Conservation (phyloP, 2,329 filamentous ascomycete species). For the Venturia effusa region DNA sequence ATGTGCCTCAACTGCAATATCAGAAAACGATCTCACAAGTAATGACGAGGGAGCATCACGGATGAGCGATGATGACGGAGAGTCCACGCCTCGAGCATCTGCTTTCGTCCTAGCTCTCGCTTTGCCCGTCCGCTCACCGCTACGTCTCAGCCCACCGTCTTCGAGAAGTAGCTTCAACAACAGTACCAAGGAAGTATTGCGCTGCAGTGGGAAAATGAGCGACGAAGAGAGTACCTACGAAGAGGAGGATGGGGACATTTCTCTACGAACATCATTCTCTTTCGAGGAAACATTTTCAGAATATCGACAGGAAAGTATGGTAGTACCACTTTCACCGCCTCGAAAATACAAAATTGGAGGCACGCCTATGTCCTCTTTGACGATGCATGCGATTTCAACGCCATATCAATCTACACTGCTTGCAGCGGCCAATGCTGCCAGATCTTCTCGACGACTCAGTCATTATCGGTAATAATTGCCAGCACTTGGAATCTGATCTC, state of each 20-base stretch:
- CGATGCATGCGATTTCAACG: not conserved
- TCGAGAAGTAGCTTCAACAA: not conserved
- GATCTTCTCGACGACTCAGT: not conserved
- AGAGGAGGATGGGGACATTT: not conserved
- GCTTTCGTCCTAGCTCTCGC: not conserved
- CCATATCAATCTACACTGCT: not conserved
- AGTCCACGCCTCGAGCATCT: not conserved
- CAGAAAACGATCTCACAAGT: not conserved
- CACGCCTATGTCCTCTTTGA: constrained; percentile 3
- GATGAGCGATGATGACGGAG: not conserved
- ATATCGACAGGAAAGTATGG: not conserved
- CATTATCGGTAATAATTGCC: not conserved
- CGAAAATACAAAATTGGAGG: constrained; percentile 2
- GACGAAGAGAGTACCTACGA: not conserved
- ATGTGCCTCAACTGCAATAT: not conserved
- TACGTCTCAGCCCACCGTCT: not conserved
- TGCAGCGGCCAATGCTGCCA: not conserved
- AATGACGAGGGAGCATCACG: not conserved
- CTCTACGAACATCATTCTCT: not conserved
- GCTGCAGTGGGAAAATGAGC: not conserved
- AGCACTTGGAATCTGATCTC: no score
- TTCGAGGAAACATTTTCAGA: not conserved
- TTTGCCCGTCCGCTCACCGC: not conserved
- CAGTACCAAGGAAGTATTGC: not conserved
- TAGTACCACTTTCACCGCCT: not conserved